Evolutionary conservation across 2,329 filamentous ascomycete species (phyloP).

Genomic region (Lachnellula hyalina): DNA sequence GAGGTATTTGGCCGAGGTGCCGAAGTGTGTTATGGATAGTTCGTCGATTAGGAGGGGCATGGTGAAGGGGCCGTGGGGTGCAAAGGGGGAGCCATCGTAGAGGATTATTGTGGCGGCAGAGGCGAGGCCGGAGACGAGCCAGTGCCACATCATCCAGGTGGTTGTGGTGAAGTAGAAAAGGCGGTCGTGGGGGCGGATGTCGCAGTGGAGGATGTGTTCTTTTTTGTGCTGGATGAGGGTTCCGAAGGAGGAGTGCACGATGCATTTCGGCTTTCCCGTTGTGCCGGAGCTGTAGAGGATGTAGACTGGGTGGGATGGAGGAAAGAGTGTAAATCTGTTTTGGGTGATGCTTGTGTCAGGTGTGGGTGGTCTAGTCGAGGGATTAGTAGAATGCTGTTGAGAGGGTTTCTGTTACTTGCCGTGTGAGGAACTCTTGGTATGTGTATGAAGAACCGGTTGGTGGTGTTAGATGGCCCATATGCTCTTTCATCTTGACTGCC

Average conservation of each 20-base stretch:
- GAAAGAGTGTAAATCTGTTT: conserved; percentile 68
- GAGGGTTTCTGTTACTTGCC: conserved; percentile 12
- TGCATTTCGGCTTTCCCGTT: conserved; percentile 82
- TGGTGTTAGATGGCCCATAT: conserved; percentile 23
- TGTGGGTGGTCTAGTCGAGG: not conserved
- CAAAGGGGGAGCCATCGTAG: conserved; percentile 91
- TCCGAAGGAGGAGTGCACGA: conserved; percentile 85
- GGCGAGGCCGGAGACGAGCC: conserved; percentile 82
- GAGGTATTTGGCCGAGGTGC: conserved; percentile 90
- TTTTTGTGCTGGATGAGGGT: conserved; percentile 97
- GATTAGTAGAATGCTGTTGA: not conserved
- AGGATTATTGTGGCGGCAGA: conserved; percentile 78
- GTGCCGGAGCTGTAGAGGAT: conserved; percentile 93
- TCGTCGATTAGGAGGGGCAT: conserved; percentile 79
- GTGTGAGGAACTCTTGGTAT: conserved; percentile 41
- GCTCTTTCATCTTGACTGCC: conserved; percentile 29
- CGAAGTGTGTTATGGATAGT: conserved; percentile 83
- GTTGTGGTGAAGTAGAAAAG: conserved; percentile 93
- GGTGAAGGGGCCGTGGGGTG: conserved; percentile 70
- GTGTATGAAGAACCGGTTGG: conserved; percentile 3
- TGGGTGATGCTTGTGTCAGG: not conserved
- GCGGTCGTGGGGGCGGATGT: conserved; percentile 64
- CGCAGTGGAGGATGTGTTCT: conserved; percentile 83
- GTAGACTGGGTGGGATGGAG: conserved; percentile 84
- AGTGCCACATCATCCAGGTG: conserved; percentile 99